phyloP scores from a whole-genome alignment of 2,329 filamentous ascomycete genomes.

The Daldinia sp. region DNA sequence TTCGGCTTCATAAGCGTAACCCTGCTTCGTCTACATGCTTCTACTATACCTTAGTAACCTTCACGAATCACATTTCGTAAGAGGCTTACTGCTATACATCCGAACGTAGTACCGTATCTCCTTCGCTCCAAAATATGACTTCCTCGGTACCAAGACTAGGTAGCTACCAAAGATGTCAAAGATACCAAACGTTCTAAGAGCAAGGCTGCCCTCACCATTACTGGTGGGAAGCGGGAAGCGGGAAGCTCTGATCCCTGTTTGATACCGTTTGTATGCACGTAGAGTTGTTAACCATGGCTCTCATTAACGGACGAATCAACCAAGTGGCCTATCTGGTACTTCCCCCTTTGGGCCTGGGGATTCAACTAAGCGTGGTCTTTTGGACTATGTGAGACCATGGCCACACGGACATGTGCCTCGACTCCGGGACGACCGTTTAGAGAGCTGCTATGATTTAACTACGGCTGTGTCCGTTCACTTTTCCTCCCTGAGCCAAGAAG shows the following conservation, averaged over 20 bases:
- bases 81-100: conserved; percentile 15
- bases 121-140: conserved; percentile 32
- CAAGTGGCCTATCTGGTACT: conserved; percentile 18
- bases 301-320: conserved; percentile 16
- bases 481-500: conserved; percentile 9
- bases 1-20: conserved; percentile 16
- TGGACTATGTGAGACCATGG: conserved; percentile 2
- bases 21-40: conserved; percentile 9
- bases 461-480: conserved; percentile 11
- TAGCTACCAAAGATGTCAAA: too few relatives aligned
- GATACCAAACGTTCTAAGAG: too few relatives aligned
- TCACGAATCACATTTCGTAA: conserved; percentile 18
- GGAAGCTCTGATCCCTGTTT: conserved; percentile 6
- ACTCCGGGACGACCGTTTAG: conserved; percentile 8
- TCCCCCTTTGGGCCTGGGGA: conserved; percentile 30
- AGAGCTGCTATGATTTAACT: conserved; percentile 24
- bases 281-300: conserved; percentile 14
- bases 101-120: conserved; percentile 17
- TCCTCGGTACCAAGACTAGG: conserved; percentile 4
- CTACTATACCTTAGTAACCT: conserved; percentile 4
- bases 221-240: too few relatives aligned
- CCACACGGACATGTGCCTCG: conserved; percentile 25
- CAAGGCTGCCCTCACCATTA: conserved; percentile 7
- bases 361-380: conserved; percentile 12
- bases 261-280: conserved; percentile 22